These are phyloP conservation scores for Kwoniella shivajii DNA, from an alignment of 1,284 basidiomycete genomes.

Conservation along the genomic window DNA sequence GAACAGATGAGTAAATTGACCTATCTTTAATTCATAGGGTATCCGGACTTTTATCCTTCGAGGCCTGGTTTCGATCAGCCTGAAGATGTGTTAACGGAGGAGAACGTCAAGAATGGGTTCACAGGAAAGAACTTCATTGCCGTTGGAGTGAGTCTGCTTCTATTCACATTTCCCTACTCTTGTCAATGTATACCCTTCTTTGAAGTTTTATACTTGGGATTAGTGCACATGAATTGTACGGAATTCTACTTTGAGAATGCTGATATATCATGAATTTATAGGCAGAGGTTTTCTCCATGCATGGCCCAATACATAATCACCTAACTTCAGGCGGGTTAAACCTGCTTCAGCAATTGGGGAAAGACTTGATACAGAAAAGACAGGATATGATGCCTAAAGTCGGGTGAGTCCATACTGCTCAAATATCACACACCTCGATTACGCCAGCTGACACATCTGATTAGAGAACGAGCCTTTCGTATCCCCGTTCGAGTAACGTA, in stretches of 20 bases:
- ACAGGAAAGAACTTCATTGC: conserved; percentile 63
- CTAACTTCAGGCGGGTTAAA: conserved; percentile 60
- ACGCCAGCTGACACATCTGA: conserved; percentile 2
- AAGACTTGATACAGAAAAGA: conserved; percentile 70
- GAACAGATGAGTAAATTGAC: not conserved
- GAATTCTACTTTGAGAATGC: too few relatives aligned
- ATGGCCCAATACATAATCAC: conserved; percentile 59
- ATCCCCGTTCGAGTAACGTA: conserved; percentile 85
- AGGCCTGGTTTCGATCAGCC: conserved; percentile 77
- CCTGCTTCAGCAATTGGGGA: conserved; percentile 75
- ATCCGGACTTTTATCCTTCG: conserved; percentile 82
- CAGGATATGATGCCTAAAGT: conserved; percentile 47
- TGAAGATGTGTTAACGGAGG: conserved; percentile 78
- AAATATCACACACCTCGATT: not conserved
- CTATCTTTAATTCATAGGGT: conserved; percentile 68
- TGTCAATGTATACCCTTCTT: too few relatives aligned
- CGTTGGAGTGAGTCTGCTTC: conserved; percentile 40
- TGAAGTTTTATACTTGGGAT: too few relatives aligned
- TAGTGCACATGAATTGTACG: too few relatives aligned
- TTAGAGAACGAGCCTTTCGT: conserved; percentile 73
- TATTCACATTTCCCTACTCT: too few relatives aligned
- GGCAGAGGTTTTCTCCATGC: conserved; percentile 61
- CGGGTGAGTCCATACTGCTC: conserved; percentile 28
- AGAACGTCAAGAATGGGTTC: conserved; percentile 78
- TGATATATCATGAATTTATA: conserved; percentile 15